Evolutionary conservation across 208 protist species (phyloP), one percentile per base, ranked within the genome.

Genomic region (Crithidia fasciculata): DNA sequence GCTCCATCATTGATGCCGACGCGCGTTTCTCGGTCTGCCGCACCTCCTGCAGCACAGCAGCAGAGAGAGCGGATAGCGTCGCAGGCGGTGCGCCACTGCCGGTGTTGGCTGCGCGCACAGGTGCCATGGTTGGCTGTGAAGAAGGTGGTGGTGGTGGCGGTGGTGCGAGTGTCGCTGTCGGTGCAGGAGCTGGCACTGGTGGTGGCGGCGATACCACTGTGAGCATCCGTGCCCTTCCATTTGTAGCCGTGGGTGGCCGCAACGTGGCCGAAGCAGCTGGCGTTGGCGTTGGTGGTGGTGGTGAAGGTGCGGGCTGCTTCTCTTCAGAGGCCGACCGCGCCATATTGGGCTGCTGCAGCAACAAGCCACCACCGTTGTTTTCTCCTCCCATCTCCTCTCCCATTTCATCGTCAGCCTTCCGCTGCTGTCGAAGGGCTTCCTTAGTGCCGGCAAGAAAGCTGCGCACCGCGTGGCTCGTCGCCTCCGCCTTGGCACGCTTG

Each of bases 1-100:
- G 74, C 54, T 92, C 88, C 56, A 62, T 86, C 43, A 92, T 80
- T 3, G 89, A 56, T 10, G 74, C 66, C 19, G 45, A 61, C n/a
- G 55, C 54, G n/a, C 84, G 79, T 3, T 71, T 78, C 40, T 69
- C 73, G 6, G 16, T 37, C 6, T 63, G 28, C 18, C 40, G 72
- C 44, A 81, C 50, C 16, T 72, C 65, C 6, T n/a, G 8, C n/a
- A 88, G 15, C 36, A 82, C 74, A 0, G 61, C 40, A 9, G 60
- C 54, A 12, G 69, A 83, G n/a, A 77, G 50, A 0, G 52, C 19
- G 16, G 69, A 55, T 60, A 87, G 47, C 28, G 60, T 69, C 16
- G 57, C 9, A 43, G 56, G 45, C 28, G 28, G 28, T 28, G 28
- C 16, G 36, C 36, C 4, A 28, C 72, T 13, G 12, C 40, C 2